Percentiles rank a stretch among this genome's conserved stretches.
Conservation (phyloP, 2,329 filamentous ascomycete genomes). For the Hortaea sp. region DNA sequence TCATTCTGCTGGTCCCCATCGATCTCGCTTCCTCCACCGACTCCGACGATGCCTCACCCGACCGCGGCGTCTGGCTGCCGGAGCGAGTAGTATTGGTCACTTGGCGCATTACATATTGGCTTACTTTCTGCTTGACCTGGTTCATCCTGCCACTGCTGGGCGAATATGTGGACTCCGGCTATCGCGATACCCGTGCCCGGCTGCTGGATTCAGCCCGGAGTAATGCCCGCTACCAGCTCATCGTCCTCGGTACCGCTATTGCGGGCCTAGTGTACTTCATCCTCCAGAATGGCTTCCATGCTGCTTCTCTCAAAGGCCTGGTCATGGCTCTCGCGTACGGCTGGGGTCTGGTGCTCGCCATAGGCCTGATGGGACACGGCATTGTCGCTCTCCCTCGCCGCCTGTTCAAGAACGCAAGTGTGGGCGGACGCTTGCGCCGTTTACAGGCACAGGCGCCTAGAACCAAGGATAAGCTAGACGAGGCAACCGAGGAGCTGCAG, state of each 20-base stretch:
- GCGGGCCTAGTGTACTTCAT: conserved; percentile 76
- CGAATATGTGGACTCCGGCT: conserved; percentile 90
- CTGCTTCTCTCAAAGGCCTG: conserved; percentile 65
- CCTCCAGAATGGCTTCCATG: conserved; percentile 62
- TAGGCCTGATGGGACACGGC: conserved; percentile 96
- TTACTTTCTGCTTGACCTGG: conserved; percentile 93
- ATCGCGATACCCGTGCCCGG: conserved; percentile 73
- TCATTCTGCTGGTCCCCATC: conserved; percentile 86
- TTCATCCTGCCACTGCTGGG: conserved; percentile 87
- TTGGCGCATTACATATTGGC: conserved; percentile 95
- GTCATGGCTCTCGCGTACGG: conserved; percentile 93
- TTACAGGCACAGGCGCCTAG: conserved; percentile 72
- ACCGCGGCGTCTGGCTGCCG: conserved; percentile 79
- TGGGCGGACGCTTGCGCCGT: conserved; percentile 61
- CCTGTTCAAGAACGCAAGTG: conserved; percentile 68
- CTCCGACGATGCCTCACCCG: conserved; percentile 44
- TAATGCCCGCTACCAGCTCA: conserved; percentile 82
- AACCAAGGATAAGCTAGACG: conserved; percentile 77
- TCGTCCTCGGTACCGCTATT: conserved; percentile 60
- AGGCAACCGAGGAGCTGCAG: conserved; percentile 69
- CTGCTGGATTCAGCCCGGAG: conserved; percentile 74
- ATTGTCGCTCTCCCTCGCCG: conserved; percentile 80
- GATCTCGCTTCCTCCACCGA: conserved; percentile 75
- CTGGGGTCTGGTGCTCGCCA: conserved; percentile 82
- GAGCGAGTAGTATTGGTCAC: conserved; percentile 68